These are phyloP conservation scores for Schizosaccharomyces cryophilus DNA, from an alignment of 805 yeast genomes.

Conservation along the genomic window DNA sequence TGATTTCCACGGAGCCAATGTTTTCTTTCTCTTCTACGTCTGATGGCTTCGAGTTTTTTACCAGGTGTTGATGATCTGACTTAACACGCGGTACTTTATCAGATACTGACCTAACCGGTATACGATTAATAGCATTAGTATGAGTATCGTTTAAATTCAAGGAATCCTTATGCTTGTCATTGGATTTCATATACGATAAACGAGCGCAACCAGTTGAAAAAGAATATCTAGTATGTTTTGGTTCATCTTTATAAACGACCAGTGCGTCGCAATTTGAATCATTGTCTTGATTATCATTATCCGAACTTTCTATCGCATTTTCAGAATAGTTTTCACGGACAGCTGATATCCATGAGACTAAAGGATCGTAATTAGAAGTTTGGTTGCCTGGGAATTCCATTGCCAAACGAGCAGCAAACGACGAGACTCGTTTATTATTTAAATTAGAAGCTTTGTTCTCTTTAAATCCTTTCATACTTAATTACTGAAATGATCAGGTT, in stretches of 20 bases:
- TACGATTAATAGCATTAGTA: too few species aligned
- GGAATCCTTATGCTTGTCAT: not conserved
- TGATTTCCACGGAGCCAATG: too few species aligned
- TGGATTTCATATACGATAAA: not conserved
- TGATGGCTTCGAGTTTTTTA: too few species aligned
- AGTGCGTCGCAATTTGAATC: not conserved
- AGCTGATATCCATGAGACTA: not conserved
- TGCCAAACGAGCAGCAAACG: not conserved
- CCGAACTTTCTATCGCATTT: not conserved
- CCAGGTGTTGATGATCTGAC: too few species aligned
- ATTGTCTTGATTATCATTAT: not conserved
- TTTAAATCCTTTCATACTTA: not conserved
- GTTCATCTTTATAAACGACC: not conserved
- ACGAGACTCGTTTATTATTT: not conserved
- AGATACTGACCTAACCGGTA: too few species aligned
- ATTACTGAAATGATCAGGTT: not conserved
- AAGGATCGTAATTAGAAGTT: not conserved
- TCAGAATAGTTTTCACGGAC: not conserved
- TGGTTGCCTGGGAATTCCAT: not conserved
- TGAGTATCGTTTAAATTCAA: not conserved
- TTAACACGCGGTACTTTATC: too few species aligned
- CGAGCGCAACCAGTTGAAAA: not conserved
- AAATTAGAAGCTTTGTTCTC: not conserved
- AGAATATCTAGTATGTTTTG: not conserved
- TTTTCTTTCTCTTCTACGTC: too few species aligned